These are phyloP conservation scores for Colletotrichum tropicicola DNA, from an alignment of 2,329 filamentous ascomycete genomes.

Conservation along the genomic window DNA sequence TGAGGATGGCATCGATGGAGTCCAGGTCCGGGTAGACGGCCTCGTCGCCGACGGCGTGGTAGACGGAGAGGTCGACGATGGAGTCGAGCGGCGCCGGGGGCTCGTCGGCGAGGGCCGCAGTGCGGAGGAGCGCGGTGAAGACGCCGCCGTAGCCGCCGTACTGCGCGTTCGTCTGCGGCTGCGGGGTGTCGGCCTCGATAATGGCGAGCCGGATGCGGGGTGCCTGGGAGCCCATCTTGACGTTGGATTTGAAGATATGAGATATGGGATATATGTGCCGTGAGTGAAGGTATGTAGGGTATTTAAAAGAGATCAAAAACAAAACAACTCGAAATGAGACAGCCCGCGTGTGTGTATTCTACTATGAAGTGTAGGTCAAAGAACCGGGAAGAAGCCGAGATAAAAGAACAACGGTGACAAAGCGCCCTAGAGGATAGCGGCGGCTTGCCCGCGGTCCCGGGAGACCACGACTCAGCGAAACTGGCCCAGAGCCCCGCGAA, in stretches of 20 bases:
- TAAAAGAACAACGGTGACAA: background rate
- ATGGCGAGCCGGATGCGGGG: conserved; percentile 81
- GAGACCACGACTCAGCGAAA: conserved; percentile 1
- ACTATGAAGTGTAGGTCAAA: background rate
- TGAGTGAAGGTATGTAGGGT: too few relatives aligned
- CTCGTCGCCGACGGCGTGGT: conserved; percentile 74
- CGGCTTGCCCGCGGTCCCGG: background rate
- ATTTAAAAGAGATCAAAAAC: background rate
- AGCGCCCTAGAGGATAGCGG: background rate
- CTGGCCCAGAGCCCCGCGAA: background rate
- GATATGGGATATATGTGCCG: too few relatives aligned
- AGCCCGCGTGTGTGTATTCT: background rate
- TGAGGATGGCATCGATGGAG: conserved; percentile 81
- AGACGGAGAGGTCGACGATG: conserved; percentile 68
- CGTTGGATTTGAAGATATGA: background rate
- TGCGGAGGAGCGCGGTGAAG: conserved; percentile 68
- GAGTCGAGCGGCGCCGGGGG: conserved; percentile 50
- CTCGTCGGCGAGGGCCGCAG: conserved; percentile 58
- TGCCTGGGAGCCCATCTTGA: conserved; percentile 32
- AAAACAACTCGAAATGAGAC: background rate
- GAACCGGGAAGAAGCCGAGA: background rate
- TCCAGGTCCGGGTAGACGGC: conserved; percentile 77
- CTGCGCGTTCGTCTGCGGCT: conserved; percentile 68
- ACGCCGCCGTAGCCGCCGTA: conserved; percentile 79
- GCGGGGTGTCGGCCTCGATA: conserved; percentile 86